These are phyloP conservation scores for Datura wrightii DNA, from an alignment of 257 asterid genomes.

Conservation along the genomic window DNA sequence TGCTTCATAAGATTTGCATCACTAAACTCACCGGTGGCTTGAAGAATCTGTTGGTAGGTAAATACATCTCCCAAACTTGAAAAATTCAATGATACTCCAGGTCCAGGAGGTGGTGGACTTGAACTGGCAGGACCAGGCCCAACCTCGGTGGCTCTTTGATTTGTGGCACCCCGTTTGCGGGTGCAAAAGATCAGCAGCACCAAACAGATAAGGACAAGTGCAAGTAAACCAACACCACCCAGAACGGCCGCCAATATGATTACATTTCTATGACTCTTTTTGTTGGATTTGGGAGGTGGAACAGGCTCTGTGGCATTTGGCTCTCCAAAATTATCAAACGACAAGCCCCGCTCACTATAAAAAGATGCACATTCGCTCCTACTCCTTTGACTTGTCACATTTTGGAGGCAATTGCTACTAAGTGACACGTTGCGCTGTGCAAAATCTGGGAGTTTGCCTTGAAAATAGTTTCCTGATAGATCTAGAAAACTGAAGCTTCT, in stretches of 20 bases:
- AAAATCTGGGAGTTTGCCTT: slow-evolving; percentile 69
- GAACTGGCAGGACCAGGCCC: slow-evolving; percentile 71
- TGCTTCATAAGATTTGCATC: slow-evolving; percentile 66
- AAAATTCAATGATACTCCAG: slow-evolving; percentile 54
- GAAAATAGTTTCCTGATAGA: slow-evolving; percentile 74
- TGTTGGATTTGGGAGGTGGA: slow-evolving; percentile 47
- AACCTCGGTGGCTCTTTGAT: slow-evolving; percentile 63
- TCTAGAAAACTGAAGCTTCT: slow-evolving; percentile 61
- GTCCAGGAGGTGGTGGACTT: slow-evolving; percentile 52
- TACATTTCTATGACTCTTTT: slow-evolving; percentile 45
- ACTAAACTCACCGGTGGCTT: slow-evolving; percentile 68
- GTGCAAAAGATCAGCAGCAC: slow-evolving; percentile 56
- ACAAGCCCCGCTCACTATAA: slow-evolving; percentile 67
- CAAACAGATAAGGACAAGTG: slow-evolving; percentile 47
- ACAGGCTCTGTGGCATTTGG: slow-evolving; percentile 54
- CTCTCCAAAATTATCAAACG: slow-evolving; percentile 80
- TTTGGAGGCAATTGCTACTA: slow-evolving; percentile 68
- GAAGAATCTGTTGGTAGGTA: slow-evolving; percentile 83
- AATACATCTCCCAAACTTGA: slow-evolving; percentile 72
- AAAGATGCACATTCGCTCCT: slow-evolving; percentile 66
- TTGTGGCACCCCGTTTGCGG: slow-evolving; percentile 60
- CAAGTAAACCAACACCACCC: slow-evolving; percentile 69
- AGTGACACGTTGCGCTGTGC: slow-evolving; percentile 54
- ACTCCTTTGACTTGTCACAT: slow-evolving; percentile 61
- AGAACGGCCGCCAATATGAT: slow-evolving; percentile 77